Conservation (phyloP, 495 filamentous ascomycete genomes). For the Penicillium subrubescens region DNA sequence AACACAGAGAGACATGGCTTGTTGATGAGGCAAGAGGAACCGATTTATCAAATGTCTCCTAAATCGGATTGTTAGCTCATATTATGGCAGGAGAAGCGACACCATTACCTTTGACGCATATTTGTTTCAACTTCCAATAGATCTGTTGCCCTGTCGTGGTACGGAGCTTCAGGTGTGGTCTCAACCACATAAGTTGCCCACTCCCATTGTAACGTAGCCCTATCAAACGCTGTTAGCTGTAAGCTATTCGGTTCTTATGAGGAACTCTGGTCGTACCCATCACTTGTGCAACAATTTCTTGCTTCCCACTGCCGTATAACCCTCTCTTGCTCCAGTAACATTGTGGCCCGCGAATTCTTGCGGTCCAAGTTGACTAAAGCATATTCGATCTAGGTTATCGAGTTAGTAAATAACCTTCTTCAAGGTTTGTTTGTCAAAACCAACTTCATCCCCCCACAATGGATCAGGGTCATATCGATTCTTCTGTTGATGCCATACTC, state of each 20-base stretch:
- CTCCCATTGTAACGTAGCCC: conserved; percentile 12
- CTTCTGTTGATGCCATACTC: neutral
- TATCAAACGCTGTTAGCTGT: neutral
- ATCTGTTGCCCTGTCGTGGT: neutral
- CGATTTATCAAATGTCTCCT: conserved; percentile 12
- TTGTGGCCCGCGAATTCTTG: neutral
- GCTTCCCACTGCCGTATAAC: neutral
- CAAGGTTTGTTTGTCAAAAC: neutral
- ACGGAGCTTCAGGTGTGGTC: conserved; percentile 14
- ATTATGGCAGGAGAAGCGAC: neutral
- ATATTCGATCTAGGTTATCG: neutral
- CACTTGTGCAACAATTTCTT: neutral
- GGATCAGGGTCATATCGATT: neutral
- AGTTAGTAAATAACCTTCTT: neutral
- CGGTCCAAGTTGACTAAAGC: neutral
- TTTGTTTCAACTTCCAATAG: neutral
- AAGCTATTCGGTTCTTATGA: neutral
- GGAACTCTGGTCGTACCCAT: neutral
- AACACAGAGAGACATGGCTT: conserved; percentile 88
- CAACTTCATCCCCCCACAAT: neutral
- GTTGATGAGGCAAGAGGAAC: conserved; percentile 5
- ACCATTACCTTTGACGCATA: neutral
- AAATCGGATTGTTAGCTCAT: neutral
- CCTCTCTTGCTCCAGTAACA: neutral
- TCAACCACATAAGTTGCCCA: conserved; percentile 17